Percentiles rank a stretch among this genome's conserved stretches.
phyloP scores from a whole-genome alignment of 495 filamentous ascomycete genomes.

The Annulohypoxylon stygium region DNA sequence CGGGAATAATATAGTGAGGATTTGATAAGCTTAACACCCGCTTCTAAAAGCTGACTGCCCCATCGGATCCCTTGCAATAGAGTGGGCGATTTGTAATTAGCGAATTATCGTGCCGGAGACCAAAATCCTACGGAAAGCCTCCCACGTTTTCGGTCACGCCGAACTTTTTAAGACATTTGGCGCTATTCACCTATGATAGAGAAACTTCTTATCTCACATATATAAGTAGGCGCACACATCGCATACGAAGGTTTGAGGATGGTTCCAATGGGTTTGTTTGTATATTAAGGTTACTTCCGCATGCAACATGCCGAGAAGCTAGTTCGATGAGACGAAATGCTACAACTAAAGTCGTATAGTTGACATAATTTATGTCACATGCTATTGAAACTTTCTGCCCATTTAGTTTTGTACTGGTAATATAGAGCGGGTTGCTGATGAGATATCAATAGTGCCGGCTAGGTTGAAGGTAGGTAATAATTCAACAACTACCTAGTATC shows the following conservation, averaged over 20 bases:
- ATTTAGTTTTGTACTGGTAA: neutral
- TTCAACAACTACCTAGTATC: too few species aligned
- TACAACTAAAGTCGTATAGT: neutral
- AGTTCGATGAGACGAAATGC: neutral
- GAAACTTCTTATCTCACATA: conserved; percentile 7
- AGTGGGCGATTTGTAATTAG: conserved; percentile 7
- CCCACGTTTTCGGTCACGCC: conserved; percentile 31
- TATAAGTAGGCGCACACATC: conserved; percentile 2
- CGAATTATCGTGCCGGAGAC: neutral
- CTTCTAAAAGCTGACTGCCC: neutral
- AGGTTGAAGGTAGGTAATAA: too few species aligned
- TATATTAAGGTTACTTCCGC: conserved; percentile 13
- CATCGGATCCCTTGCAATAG: neutral
- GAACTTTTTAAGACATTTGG: conserved; percentile 34
- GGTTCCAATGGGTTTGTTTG: neutral
- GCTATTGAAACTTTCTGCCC: neutral
- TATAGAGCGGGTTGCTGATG: neutral
- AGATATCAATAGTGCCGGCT: neutral
- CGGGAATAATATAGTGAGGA: neutral
- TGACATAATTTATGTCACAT: conserved; percentile 9
- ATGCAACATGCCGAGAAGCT: neutral
- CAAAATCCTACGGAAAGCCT: conserved; percentile 17
- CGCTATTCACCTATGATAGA: conserved; percentile 12
- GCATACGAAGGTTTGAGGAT: neutral
- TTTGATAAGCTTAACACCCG: neutral